A percentile compares a stretch with the other conserved stretches of the same genome.
Evolutionary conservation across 306 rosid species (phyloP).

Genomic region (Vachellia pachyceras): DNA sequence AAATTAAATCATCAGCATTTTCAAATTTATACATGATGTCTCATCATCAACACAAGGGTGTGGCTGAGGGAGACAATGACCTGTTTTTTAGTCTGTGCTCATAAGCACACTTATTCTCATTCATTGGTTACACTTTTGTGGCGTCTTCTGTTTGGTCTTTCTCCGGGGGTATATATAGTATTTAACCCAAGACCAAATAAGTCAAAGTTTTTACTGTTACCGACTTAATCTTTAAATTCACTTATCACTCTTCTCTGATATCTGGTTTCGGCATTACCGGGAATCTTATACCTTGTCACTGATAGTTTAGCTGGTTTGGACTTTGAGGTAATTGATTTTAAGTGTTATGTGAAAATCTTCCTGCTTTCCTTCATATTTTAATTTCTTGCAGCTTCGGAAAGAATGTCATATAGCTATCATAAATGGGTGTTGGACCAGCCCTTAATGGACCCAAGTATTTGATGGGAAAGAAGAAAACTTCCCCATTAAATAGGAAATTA

Average conservation of each 20-base stretch:
- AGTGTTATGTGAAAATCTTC: background rate
- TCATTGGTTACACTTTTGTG: conserved; percentile 49
- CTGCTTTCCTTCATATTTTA: conserved; percentile 11
- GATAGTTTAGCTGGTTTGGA: conserved; percentile 25
- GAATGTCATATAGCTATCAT: conserved; percentile 2
- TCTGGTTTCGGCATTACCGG: conserved; percentile 29
- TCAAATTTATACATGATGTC: conserved; percentile 36
- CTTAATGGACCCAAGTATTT: too few species aligned
- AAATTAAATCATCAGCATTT: conserved; percentile 33
- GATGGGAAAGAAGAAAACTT: too few species aligned
- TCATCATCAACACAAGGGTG: conserved; percentile 28
- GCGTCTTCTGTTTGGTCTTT: conserved; percentile 40
- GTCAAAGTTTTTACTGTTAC: conserved; percentile 44
- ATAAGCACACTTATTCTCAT: conserved; percentile 42
- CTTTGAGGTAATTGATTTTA: conserved; percentile 29
- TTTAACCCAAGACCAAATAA: conserved; percentile 35
- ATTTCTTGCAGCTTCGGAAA: background rate
- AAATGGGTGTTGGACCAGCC: too few species aligned
- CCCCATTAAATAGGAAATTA: too few species aligned
- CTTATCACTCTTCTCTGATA: conserved; percentile 48
- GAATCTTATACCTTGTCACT: conserved; percentile 26
- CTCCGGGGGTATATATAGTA: background rate
- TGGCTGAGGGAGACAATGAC: conserved; percentile 50
- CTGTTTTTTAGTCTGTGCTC: conserved; percentile 33
- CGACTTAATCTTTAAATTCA: conserved; percentile 55